Base-by-base conservation (phyloP, 169 alveolate species). In the Eimeria acervulina region DNA sequence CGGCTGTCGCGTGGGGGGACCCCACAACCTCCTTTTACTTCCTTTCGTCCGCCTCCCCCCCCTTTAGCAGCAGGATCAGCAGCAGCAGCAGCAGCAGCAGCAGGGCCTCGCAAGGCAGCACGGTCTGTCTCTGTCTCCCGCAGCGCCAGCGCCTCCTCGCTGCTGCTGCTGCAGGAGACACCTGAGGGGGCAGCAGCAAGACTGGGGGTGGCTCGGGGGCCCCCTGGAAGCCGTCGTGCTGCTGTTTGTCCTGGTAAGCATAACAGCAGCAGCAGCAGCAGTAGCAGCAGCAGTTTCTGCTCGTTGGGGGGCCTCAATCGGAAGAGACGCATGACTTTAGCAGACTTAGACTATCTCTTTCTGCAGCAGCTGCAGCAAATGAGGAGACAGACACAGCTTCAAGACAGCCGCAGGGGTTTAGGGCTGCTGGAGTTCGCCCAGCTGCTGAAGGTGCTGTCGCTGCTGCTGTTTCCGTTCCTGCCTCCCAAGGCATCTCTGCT, bases 371-470 rank as follows among this genome's bases (percentile, higher is more conserved):
- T 72, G 47, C 95, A 90, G 95, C 59, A 52, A 21, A 83, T 90
- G 80, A 68, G 95, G n/a, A 70, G 85, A 78, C 95, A 90, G 90
- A 33, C 63, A 51, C 95, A 90, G 95, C 70, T 90, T 74, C 90
- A 72, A 31, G 95, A 90, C 26, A 44, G 59, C 61, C 33, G 90
- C 28, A 15, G 51, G 40, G 95, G 95, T n/a, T 38, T 90, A 17
- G 95, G 95, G 17, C 80, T 90, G 68, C 40, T 90, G 78, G 95
- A 90, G 80, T 31, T 83, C 23, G 83, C 90, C 31, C 83, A 51
- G 59, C 59, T 51, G 59, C 2, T 51, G 59, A 51, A 17, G 15
- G 59, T 51, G 59, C 2, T 51, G 76, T 42, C 59, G 2, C 59
- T 51, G 59, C n/a, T 63, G 74, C 12, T 63, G 74, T 26, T 51